Conservation (phyloP, 129 eudicot species). For the Mikania micrantha region DNA sequence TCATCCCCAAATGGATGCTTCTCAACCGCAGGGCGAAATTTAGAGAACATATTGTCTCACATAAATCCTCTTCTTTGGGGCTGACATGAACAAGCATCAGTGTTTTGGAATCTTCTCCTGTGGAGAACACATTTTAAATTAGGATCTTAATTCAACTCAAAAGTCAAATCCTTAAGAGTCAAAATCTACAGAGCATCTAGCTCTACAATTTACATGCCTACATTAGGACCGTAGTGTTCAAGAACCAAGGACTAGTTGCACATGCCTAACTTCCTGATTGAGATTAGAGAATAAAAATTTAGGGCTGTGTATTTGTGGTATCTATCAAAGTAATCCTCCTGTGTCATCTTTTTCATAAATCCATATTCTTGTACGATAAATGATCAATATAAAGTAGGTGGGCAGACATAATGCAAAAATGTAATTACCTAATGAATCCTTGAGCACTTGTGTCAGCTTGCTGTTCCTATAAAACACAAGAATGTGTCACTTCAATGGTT, state of each 20-base stretch:
- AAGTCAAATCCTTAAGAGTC: too few relatives aligned
- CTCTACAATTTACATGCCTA: too few relatives aligned
- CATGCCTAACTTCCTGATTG: too few relatives aligned
- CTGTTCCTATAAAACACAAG: slow-evolving; percentile 60
- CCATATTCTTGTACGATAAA: neutral
- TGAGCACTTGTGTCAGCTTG: slow-evolving; percentile 78
- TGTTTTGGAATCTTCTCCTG: slow-evolving; percentile 71
- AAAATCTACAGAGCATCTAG: too few relatives aligned
- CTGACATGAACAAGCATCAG: slow-evolving; percentile 70
- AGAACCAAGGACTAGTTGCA: too few relatives aligned
- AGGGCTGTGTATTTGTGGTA: too few relatives aligned
- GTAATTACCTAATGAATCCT: slow-evolving; percentile 62
- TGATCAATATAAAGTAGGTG: slow-evolving; percentile 1
- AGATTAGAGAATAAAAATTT: too few relatives aligned
- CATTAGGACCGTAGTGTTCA: too few relatives aligned
- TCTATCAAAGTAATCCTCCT: neutral
- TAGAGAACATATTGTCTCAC: slow-evolving; percentile 59
- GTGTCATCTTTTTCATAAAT: neutral
- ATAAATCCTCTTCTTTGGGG: slow-evolving; percentile 62
- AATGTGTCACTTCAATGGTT: neutral
- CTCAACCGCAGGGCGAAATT: slow-evolving; percentile 45
- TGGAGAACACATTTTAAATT: slow-evolving; percentile 9
- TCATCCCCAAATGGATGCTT: slow-evolving; percentile 37
- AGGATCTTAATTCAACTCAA: neutral
- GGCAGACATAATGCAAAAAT: neutral